Evolutionary conservation across 2,329 filamentous ascomycete species (phyloP).

Genomic region (Alternaria consortialis): DNA sequence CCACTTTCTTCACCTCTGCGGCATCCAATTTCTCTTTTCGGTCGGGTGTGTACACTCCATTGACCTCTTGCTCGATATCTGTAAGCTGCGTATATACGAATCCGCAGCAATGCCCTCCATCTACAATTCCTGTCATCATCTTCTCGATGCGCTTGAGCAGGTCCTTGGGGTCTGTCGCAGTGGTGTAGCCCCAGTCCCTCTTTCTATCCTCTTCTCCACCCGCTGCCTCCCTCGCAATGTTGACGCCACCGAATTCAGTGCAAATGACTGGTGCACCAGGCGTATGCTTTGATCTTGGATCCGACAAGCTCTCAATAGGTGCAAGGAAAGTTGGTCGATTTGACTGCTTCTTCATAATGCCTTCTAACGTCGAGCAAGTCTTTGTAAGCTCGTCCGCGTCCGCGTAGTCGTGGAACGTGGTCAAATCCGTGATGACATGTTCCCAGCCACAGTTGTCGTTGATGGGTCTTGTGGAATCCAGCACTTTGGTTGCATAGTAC

Average conservation of each 20-base stretch:
- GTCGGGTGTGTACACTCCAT: conserved; percentile 71
- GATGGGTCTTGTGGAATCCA: conserved; percentile 70
- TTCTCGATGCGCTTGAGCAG: conserved; percentile 66
- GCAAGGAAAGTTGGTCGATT: conserved; percentile 65
- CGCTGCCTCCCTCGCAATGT: conserved; percentile 63
- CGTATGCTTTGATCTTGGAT: conserved; percentile 60
- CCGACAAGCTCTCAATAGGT: conserved; percentile 47
- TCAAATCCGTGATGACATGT: conserved; percentile 70
- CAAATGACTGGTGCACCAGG: conserved; percentile 69
- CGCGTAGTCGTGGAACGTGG: conserved; percentile 74
- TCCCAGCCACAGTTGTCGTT: conserved; percentile 80
- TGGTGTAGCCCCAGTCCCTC: conserved; percentile 72
- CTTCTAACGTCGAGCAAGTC: conserved; percentile 63
- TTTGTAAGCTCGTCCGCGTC: conserved; percentile 65
- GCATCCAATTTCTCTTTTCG: conserved; percentile 67
- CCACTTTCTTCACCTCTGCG: conserved; percentile 64
- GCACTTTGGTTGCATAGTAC: conserved; percentile 70
- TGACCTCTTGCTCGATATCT: conserved; percentile 73
- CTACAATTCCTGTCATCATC: conserved; percentile 66
- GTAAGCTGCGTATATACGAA: conserved; percentile 73
- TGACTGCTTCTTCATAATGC: conserved; percentile 64
- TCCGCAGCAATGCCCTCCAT: conserved; percentile 66
- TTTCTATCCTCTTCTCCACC: conserved; percentile 51
- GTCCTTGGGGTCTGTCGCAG: conserved; percentile 67
- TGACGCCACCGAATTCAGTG: conserved; percentile 74